Evolutionary conservation across 1,139 yeast genomes (phyloP), one percentile per base, ranked within the genome.

Genomic region (Suhomyces wounanorum): DNA sequence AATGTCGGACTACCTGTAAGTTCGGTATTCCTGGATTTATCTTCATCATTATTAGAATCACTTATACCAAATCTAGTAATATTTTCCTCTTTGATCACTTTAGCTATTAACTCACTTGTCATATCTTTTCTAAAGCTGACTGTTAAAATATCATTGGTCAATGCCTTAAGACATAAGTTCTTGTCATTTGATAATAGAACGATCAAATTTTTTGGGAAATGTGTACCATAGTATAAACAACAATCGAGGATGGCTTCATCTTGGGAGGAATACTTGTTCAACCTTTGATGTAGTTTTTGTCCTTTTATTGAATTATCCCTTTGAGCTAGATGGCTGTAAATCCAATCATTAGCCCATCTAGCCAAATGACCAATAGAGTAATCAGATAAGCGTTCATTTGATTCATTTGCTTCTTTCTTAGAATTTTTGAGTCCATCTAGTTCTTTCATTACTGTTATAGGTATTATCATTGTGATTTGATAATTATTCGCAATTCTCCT

Each of bases 241-340:
- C 97, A 90, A 66, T 92, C 97, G 36, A 91, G 67, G 54, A 92
- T 91, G 0, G 96, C 79, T 60, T 91, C 96, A 64, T 92, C 98
- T 51, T 88, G 86, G 0, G 54, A 55, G 1, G 83, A 65, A 7
- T 63, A 47, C 38, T 53, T 47, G 70, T 82, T 59, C 10, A 84
- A 51, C 38, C 73, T 68, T 61, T 91, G 89, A 26, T 72, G 69
- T 36, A 79, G 50, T 56, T 77, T 81, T 63, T 92, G 97, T 0
- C 91, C 96, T 43, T 78, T 68, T 0, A 91, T 82, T 0, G 77
- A 70, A 0, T 79, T 68, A 43, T 77, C 73, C 5, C 67, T 64
- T 9, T 73, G 72, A 0, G 91, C 88, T 38, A 92, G 69, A 44
- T 78, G 72, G n/a, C 69, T 63, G 59, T 82, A 88, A 10, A 89